Evolutionary conservation across 2,329 filamentous ascomycete species (phyloP).

Genomic region (Claviceps purpurea): DNA sequence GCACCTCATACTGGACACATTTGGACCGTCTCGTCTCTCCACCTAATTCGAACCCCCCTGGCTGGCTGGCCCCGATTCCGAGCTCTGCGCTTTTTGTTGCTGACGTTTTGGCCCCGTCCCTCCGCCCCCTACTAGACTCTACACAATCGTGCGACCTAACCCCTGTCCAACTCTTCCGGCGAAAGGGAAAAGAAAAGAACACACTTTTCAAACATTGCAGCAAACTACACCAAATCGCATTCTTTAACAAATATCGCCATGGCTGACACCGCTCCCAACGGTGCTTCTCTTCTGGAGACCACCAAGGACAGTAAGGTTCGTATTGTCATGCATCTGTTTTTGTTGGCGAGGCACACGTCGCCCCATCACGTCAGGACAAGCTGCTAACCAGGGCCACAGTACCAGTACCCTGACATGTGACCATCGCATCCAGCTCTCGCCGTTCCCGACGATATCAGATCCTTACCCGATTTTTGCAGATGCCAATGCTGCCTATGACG

Average conservation of each 20-base stretch:
- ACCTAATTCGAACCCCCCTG: not conserved
- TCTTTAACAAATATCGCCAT: slow-evolving; percentile 7
- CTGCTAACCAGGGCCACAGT: not conserved
- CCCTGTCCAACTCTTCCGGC: slow-evolving; percentile 3
- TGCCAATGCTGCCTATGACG: slow-evolving; percentile 34
- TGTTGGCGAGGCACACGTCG: not conserved
- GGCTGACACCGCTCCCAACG: slow-evolving; percentile 29
- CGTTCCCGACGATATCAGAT: slow-evolving; percentile 1
- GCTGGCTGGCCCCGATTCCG: slow-evolving; percentile 2
- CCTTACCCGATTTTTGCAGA: slow-evolving; percentile 19
- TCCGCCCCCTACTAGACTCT: slow-evolving; percentile 4
- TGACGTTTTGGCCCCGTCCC: slow-evolving; percentile 5
- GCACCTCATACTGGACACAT: no score
- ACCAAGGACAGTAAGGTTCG: slow-evolving; percentile 42
- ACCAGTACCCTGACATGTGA: slow-evolving; percentile 4
- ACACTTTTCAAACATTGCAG: slow-evolving; percentile 3
- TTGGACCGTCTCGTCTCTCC: not conserved
- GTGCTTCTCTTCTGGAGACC: slow-evolving; percentile 29
- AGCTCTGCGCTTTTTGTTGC: slow-evolving; percentile 3
- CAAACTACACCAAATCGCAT: not conserved
- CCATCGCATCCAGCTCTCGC: not conserved
- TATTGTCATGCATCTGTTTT: slow-evolving; percentile 9
- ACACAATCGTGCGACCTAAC: slow-evolving; percentile 4
- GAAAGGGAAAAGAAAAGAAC: slow-evolving; percentile 1
- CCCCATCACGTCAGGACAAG: not conserved